A percentile compares a stretch with the other conserved stretches of the same genome.
Evolutionary conservation across 192 early-diverging fungal genomes (phyloP).

Genomic region (Backusella luteola): DNA sequence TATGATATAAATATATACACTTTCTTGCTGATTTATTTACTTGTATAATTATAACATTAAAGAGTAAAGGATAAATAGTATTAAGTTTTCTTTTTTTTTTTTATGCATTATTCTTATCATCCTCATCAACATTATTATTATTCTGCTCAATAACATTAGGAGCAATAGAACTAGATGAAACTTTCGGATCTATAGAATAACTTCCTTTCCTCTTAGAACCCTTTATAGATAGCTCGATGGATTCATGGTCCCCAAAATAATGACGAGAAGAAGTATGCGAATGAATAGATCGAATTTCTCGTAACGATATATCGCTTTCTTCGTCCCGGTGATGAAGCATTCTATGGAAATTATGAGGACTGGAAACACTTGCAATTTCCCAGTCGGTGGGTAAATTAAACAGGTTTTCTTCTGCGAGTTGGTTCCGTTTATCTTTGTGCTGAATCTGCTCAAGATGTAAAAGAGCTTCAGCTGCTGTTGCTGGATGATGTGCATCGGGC

Average conservation of each 20-base stretch:
- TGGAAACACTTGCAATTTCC: neutral
- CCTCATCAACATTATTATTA: neutral
- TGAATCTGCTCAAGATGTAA: constrained; percentile 25
- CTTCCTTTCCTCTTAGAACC: neutral
- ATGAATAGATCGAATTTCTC: neutral
- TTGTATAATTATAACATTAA: neutral
- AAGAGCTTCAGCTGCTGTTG: constrained; percentile 36
- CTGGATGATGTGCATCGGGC: constrained; percentile 35
- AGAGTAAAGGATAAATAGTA: neutral
- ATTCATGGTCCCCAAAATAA: neutral
- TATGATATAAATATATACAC: neutral
- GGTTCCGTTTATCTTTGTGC: constrained; percentile 20
- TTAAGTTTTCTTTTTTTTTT: neutral
- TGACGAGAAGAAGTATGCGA: neutral
- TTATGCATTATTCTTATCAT: neutral
- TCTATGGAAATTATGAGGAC: neutral
- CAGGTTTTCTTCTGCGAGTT: neutral
- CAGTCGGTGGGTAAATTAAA: neutral
- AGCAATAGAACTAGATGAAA: neutral
- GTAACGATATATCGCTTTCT: neutral
- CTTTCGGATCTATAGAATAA: neutral
- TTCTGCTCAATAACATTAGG: neutral
- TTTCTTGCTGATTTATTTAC: neutral
- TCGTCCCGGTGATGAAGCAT: neutral
- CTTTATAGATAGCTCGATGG: neutral